Evolutionary conservation across 169 alveolate genomes (phyloP).

Genomic region (Babesia sp.): DNA sequence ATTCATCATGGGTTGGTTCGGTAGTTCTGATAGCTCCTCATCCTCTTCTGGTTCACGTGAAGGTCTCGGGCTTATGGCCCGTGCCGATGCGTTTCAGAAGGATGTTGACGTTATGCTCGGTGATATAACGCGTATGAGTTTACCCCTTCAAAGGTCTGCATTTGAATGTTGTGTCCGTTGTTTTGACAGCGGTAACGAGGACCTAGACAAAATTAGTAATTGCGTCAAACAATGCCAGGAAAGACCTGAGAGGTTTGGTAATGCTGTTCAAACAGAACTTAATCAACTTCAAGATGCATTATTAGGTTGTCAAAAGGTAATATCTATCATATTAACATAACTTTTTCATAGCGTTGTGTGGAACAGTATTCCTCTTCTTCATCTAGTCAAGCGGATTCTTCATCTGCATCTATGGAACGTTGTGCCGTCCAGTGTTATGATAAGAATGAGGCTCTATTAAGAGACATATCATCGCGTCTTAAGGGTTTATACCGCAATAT

Average conservation of each 20-base stretch:
- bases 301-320: conserved; percentile 74
- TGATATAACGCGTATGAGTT: conserved; percentile 71
- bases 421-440: conserved; percentile 78
- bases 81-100: conserved; percentile 75
- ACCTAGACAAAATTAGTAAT: conserved; percentile 72
- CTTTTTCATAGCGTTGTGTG: conserved; percentile 53
- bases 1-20: conserved; percentile 55
- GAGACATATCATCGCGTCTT: conserved; percentile 64
- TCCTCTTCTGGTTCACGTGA: conserved; percentile 47
- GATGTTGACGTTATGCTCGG: conserved; percentile 71
- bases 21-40: background rate
- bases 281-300: conserved; percentile 71
- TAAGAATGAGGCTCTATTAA: conserved; percentile 66
- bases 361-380: conserved; percentile 65
- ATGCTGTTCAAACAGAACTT: conserved; percentile 75
- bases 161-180: conserved; percentile 75
- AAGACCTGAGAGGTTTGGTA: conserved; percentile 74
- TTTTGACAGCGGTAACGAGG: conserved; percentile 69
- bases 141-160: conserved; percentile 75
- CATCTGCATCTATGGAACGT: conserved; percentile 71
- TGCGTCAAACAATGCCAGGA: conserved; percentile 76
- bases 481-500: conserved; percentile 40
- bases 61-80: conserved; percentile 56
- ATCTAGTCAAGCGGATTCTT: conserved; percentile 47
- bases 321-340: background rate